phyloP scores from a whole-genome alignment of 1,139 yeast species.

The Suhomyces ambrosiae region DNA sequence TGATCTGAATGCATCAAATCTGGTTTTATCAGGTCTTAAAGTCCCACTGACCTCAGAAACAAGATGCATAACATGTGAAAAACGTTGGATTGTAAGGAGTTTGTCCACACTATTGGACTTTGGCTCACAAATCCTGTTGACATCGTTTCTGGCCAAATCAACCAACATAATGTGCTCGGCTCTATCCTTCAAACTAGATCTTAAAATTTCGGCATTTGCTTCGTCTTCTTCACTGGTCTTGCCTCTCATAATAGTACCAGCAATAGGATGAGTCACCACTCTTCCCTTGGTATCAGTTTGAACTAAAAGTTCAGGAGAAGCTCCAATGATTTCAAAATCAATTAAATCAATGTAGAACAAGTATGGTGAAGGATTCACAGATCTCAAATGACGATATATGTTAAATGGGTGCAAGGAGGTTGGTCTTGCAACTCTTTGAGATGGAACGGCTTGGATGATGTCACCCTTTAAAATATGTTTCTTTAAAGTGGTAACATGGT shows the following conservation, averaged over 20 bases:
- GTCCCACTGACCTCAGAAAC: conserved; percentile 95
- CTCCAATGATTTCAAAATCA: conserved; percentile 94
- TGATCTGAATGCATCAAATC: conserved; percentile 96
- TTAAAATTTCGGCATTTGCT: conserved; percentile 68
- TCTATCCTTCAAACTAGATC: conserved; percentile 84
- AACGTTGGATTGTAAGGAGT: conserved; percentile 84
- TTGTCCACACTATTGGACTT: conserved; percentile 81
- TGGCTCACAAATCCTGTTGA: conserved; percentile 93
- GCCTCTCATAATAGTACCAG: conserved; percentile 93
- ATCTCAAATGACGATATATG: conserved; percentile 88
- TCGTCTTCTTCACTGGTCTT: conserved; percentile 91
- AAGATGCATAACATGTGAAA: conserved; percentile 96
- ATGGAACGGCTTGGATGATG: conserved; percentile 96
- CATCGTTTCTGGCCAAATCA: conserved; percentile 93
- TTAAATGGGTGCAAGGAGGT: conserved; percentile 95
- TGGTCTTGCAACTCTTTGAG: conserved; percentile 94
- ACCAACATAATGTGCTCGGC: conserved; percentile 99
- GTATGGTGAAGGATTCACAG: conserved; percentile 97
- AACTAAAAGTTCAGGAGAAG: conserved; percentile 92
- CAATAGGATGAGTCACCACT: conserved; percentile 93
- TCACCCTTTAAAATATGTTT: conserved; percentile 87
- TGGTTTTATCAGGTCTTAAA: conserved; percentile 74
- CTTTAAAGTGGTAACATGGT: conserved; percentile 72
- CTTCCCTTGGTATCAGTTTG: conserved; percentile 72
- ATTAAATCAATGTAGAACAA: conserved; percentile 88